Evolutionary conservation across 345 rosid species (phyloP), one percentile per base, ranked within the genome.

Genomic region (Ceriops tagal): DNA sequence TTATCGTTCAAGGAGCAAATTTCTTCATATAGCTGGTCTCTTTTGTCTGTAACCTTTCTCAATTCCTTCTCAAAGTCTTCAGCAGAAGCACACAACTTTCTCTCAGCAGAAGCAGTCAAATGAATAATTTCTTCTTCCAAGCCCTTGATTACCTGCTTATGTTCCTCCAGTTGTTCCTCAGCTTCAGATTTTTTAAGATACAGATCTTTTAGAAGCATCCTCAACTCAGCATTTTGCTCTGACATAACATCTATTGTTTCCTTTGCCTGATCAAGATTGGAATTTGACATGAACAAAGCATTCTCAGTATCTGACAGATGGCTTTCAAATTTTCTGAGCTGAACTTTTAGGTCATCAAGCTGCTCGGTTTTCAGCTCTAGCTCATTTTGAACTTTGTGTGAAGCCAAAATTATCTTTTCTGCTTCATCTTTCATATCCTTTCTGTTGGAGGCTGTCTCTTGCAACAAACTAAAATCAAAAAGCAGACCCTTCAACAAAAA

Each of bases 391-490:
- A 83, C 83, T 69, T 81, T 82, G 77, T 76, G 78, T 79, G 88
- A 75, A 39, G 79, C 79, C 28, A 75, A 71, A 71, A 81, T 75
- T 61, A 83, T 73, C 72, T 79, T 86, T 79, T 89, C 86, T 68
- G 85, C 81, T 84, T 91, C 91, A 78, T 89, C 90, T 83, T 84
- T 87, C 43, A 84, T 71, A 28, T 91, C 92, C 75, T 80, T 88
- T 60, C 75, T 82, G 65, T 78, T 77, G 53, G 97, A 89, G 75
- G 91, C 87, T n/a, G 91, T 83, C 83, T 93, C 98, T 72, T 93
- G 97, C 75, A 93, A 80, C 78, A 93, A 83, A 81, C 87, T 80
- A 73, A 93, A 83, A 83, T 93, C 98, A 79, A 93, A 93, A 75
- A 88, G 90, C 83, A 93, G 80, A 72, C 97, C 97, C 79, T 88